Conservation (phyloP, 2,329 filamentous ascomycete species). For the Scytalidium sp. region DNA sequence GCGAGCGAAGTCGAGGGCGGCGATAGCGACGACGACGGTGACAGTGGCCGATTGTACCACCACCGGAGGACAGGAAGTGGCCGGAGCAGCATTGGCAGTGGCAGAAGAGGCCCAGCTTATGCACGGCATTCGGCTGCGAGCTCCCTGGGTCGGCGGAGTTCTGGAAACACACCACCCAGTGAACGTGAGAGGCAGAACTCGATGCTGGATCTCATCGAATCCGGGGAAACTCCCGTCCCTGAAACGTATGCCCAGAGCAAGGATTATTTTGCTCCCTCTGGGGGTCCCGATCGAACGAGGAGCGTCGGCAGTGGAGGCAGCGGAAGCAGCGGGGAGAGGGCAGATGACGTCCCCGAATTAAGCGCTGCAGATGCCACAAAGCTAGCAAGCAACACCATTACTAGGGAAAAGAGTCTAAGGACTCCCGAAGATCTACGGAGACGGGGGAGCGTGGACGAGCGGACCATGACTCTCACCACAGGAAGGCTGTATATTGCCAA, state of each 20-base stretch:
- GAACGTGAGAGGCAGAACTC: slow-evolving; percentile 25
- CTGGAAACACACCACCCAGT: slow-evolving; percentile 40
- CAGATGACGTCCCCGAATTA: slow-evolving; percentile 59
- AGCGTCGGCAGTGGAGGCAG: slow-evolving; percentile 28
- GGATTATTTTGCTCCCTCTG: slow-evolving; percentile 22
- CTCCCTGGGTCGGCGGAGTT: slow-evolving; percentile 36
- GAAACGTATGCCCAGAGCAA: slow-evolving; percentile 9
- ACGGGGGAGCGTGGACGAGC: slow-evolving; percentile 81
- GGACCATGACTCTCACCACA: slow-evolving; percentile 60
- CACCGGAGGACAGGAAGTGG: slow-evolving; percentile 74
- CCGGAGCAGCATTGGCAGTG: slow-evolving; percentile 54
- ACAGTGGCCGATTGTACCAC: slow-evolving; percentile 42
- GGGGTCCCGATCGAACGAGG: slow-evolving; percentile 18
- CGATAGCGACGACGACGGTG: slow-evolving; percentile 74
- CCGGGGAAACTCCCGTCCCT: slow-evolving; percentile 23
- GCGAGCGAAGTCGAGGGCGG: slow-evolving; percentile 94
- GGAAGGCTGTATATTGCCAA: slow-evolving; percentile 82
- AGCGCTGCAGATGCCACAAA: slow-evolving; percentile 36
- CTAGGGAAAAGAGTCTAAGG: slow-evolving; percentile 64
- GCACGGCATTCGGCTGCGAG: slow-evolving; percentile 33
- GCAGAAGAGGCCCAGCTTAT: slow-evolving; percentile 35
- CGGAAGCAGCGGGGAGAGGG: slow-evolving; percentile 43
- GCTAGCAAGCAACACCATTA: slow-evolving; percentile 55
- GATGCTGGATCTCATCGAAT: slow-evolving; percentile 19
- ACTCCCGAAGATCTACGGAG: slow-evolving; percentile 69